Evolutionary conservation across 2,329 filamentous ascomycete genomes (phyloP).

Genomic region (Ascochyta rabiei): DNA sequence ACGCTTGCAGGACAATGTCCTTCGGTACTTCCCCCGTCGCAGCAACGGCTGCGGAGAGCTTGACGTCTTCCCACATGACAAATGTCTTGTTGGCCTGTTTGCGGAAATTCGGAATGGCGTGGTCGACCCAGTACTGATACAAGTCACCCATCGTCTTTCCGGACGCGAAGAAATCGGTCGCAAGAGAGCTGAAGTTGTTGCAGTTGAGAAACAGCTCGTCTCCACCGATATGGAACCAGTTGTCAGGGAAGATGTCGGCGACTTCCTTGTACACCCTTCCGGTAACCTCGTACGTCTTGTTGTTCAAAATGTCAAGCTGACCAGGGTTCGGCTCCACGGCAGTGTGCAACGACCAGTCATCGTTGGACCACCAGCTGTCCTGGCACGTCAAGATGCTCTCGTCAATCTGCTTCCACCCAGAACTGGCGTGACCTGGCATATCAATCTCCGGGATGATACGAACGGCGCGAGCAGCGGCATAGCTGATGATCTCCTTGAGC

Average conservation of each 20-base stretch:
- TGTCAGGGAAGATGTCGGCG: conserved; percentile 57
- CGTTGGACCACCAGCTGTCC: conserved; percentile 67
- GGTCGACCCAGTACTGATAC: conserved; percentile 61
- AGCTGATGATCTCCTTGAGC: conserved; percentile 55
- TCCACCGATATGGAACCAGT: conserved; percentile 63
- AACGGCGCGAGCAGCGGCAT: conserved; percentile 62
- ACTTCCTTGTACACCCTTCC: conserved; percentile 61
- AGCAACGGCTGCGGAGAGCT: conserved; percentile 50
- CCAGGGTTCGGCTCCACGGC: conserved; percentile 63
- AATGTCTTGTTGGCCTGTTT: conserved; percentile 56
- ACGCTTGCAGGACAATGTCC: conserved; percentile 60
- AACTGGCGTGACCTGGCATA: conserved; percentile 64
- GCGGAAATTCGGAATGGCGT: conserved; percentile 58
- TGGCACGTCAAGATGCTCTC: conserved; percentile 62
- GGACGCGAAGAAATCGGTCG: conserved; percentile 57
- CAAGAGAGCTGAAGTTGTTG: conserved; percentile 62
- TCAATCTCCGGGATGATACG: conserved; percentile 67
- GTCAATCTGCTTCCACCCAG: conserved; percentile 64
- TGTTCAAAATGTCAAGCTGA: conserved; percentile 62
- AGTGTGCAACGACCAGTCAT: conserved; percentile 60
- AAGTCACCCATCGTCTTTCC: conserved; percentile 60
- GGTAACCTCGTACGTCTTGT: conserved; percentile 62
- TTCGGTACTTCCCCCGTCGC: conserved; percentile 57
- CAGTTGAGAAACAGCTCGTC: conserved; percentile 63
- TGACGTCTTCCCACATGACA: conserved; percentile 64